Percentiles rank a stretch among this genome's conserved stretches.
Conservation (phyloP, 495 filamentous ascomycete genomes). For the Trichoderma virens region DNA sequence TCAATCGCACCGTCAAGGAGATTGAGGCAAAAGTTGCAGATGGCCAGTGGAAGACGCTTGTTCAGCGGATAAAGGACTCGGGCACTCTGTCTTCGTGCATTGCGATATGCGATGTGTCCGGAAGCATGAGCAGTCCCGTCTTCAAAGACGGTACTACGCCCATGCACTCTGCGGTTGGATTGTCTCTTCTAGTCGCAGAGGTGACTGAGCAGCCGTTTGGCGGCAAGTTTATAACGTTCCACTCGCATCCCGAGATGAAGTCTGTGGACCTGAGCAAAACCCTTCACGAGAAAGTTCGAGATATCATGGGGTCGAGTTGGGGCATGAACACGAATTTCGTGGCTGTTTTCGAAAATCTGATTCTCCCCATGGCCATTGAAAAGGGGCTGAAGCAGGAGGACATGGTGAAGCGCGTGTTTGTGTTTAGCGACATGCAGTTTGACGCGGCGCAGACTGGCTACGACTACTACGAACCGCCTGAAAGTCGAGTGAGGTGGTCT, state of each 20-base stretch:
- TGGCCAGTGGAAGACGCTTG: constrained; percentile 40
- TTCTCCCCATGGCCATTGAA: constrained; percentile 37
- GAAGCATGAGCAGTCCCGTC: constrained; percentile 27
- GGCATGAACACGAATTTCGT: constrained; percentile 35
- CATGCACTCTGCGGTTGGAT: constrained; percentile 37
- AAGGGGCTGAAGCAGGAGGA: constrained; percentile 31
- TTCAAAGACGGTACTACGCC: constrained; percentile 35
- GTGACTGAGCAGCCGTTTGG: constrained; percentile 35
- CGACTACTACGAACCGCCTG: background rate
- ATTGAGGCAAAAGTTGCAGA: constrained; percentile 24
- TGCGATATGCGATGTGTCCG: constrained; percentile 39
- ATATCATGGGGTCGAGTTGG: constrained; percentile 21
- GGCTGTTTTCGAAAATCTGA: constrained; percentile 34
- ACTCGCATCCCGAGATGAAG: constrained; percentile 21
- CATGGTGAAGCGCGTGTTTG: constrained; percentile 44
- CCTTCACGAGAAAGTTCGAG: constrained; percentile 25
- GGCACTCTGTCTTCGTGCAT: constrained; percentile 36
- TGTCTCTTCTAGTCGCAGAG: constrained; percentile 39
- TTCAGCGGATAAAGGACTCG: constrained; percentile 38
- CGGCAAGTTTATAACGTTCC: constrained; percentile 40
- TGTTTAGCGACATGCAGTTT: constrained; percentile 45
- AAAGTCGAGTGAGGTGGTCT: background rate
- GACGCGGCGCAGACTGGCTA: constrained; percentile 18
- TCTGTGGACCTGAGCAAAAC: constrained; percentile 22
- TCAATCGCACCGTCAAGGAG: constrained; percentile 10